These are phyloP conservation scores for Saccharomyces hybrid DNA, from an alignment of 1,139 yeast genomes.

Conservation along the genomic window DNA sequence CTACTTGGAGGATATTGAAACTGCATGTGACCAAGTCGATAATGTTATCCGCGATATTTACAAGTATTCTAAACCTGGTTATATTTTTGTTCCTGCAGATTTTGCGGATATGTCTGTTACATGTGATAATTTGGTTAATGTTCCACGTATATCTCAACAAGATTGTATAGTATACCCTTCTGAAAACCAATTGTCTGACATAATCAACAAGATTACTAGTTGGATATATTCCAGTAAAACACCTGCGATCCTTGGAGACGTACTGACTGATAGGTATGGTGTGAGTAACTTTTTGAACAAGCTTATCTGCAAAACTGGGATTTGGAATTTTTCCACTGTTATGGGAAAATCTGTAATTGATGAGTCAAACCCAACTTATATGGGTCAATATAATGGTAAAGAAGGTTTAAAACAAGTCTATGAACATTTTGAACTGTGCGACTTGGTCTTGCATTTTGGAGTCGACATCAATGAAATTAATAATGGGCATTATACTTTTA, in stretches of 20 bases:
- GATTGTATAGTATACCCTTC: conserved; percentile 20
- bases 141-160: conserved; percentile 19
- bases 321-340: conserved; percentile 25
- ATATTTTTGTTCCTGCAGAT: conserved; percentile 66
- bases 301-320: conserved; percentile 39
- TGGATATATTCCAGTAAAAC: conserved; percentile 43
- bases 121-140: conserved; percentile 24
- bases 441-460: conserved; percentile 47
- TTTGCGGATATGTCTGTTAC: conserved; percentile 47
- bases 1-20: conserved; percentile 41
- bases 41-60: conserved; percentile 50
- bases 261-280: conserved; percentile 45
- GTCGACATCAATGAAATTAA: conserved; percentile 47
- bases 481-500: conserved; percentile 39
- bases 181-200: conserved; percentile 9
- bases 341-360: conserved; percentile 41
- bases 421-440: conserved; percentile 30
- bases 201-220: conserved; percentile 42
- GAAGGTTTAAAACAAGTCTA: conserved; percentile 16
- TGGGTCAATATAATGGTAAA: conserved; percentile 47
- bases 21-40: conserved; percentile 54
- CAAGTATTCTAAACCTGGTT: conserved; percentile 65
- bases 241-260: conserved; percentile 64
- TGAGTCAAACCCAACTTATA: conserved; percentile 49
- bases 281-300: conserved; percentile 39